Evolutionary conservation across 1,139 yeast genomes (phyloP).

Genomic region (Hanseniaspora uvarum): DNA sequence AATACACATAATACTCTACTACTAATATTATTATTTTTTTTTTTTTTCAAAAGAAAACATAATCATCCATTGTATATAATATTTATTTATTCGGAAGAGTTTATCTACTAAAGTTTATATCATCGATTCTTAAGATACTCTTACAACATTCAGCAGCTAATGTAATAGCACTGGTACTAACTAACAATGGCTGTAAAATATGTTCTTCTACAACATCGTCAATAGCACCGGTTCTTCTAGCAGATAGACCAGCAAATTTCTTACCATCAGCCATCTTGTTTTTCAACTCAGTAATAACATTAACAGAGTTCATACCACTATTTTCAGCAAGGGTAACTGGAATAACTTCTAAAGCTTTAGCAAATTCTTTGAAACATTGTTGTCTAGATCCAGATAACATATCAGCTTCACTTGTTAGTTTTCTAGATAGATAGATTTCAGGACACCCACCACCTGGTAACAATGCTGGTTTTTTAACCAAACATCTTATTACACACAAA

Average conservation of each 20-base stretch:
- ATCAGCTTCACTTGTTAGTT: slow-evolving; percentile 65
- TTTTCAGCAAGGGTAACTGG: slow-evolving; percentile 97
- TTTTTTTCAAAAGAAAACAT: not conserved
- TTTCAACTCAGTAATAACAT: slow-evolving; percentile 88
- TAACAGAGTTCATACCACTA: slow-evolving; percentile 91
- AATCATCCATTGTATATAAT: not conserved
- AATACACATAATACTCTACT: not conserved
- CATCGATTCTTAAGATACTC: slow-evolving; percentile 90
- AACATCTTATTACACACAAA: slow-evolving; percentile 87
- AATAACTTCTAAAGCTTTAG: slow-evolving; percentile 87
- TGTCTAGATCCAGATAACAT: slow-evolving; percentile 83
- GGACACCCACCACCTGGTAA: slow-evolving; percentile 99
- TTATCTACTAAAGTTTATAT: slow-evolving; percentile 72
- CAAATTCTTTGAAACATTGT: slow-evolving; percentile 90
- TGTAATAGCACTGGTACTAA: slow-evolving; percentile 84
- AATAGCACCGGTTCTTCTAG: slow-evolving; percentile 85
- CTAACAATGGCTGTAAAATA: slow-evolving; percentile 91
- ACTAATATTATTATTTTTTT: not conserved
- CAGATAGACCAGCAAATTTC: slow-evolving; percentile 88
- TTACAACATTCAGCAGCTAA: slow-evolving; percentile 95
- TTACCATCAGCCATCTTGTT: slow-evolving; percentile 88
- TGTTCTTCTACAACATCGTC: slow-evolving; percentile 79
- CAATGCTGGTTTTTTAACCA: slow-evolving; percentile 85
- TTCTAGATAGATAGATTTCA: slow-evolving; percentile 85
- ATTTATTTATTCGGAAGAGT: not conserved